phyloP scores from a whole-genome alignment of 352 stramenopile species.

The Phytophthora tubulina region DNA sequence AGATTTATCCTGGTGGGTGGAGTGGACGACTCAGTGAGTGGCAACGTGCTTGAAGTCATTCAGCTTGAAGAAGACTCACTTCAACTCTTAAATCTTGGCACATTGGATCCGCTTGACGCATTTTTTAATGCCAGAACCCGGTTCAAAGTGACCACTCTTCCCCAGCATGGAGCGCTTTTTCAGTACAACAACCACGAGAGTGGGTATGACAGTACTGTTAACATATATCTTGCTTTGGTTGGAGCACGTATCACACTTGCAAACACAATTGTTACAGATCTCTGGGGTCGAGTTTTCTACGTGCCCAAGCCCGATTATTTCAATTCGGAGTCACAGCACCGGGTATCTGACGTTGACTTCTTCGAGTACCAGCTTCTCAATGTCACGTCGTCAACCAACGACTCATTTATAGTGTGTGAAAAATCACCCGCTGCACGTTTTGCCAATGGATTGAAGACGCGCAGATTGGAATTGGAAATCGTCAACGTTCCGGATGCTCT shows the following conservation, averaged over 20 bases:
- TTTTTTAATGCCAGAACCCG: conserved; percentile 38
- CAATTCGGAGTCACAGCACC: conserved; percentile 35
- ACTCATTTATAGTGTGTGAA: conserved; percentile 23
- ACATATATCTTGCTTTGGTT: conserved; percentile 22
- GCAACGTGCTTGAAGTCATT: conserved; percentile 29
- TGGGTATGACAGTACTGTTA: not conserved
- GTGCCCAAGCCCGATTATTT: conserved; percentile 64
- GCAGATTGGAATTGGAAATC: conserved; percentile 67
- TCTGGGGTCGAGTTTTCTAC: conserved; percentile 52
- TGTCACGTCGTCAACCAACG: conserved; percentile 3
- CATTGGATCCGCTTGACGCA: conserved; percentile 55
- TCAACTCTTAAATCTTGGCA: conserved; percentile 41
- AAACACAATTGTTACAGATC: conserved; percentile 36
- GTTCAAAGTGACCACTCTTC: conserved; percentile 51
- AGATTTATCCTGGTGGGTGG: conserved; percentile 39
- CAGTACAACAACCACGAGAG: conserved; percentile 46
- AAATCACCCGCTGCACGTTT: conserved; percentile 23
- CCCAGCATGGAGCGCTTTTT: conserved; percentile 58
- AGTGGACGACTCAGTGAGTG: conserved; percentile 7
- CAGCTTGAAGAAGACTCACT: conserved; percentile 68
- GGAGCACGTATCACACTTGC: conserved; percentile 26
- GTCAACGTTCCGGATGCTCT: conserved; percentile 57
- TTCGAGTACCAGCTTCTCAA: conserved; percentile 53
- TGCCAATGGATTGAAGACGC: conserved; percentile 16
- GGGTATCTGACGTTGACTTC: conserved; percentile 24